Evolutionary conservation across 208 protist genomes (phyloP).

Genomic region (Acanthamoeba lugdunensis): DNA sequence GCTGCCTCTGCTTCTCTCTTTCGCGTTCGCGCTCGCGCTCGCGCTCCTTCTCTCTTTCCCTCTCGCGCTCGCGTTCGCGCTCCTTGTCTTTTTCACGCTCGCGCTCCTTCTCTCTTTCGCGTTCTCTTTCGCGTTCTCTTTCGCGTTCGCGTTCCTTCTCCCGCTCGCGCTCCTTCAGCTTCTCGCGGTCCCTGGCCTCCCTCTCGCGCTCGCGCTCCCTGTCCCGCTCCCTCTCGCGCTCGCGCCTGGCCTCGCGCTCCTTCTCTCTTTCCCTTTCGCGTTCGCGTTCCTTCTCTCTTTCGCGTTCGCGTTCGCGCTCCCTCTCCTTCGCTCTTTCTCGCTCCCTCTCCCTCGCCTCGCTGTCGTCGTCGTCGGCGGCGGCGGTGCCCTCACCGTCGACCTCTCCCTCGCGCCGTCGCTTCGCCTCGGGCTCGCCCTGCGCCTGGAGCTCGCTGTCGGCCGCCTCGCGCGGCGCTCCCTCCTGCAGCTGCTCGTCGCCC

Average conservation of each 20-base stretch:
- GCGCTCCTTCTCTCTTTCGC: background rate
- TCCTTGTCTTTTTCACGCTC: background rate
- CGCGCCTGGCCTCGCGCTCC: background rate
- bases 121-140: background rate
- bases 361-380: background rate
- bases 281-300: background rate
- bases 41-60: background rate
- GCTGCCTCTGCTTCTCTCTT: background rate
- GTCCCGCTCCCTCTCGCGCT: background rate
- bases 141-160: background rate
- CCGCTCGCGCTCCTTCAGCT: background rate
- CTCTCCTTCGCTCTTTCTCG: too few species aligned
- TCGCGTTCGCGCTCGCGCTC: background rate
- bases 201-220: background rate
- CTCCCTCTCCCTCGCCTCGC: too few species aligned
- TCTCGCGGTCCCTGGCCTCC: background rate
- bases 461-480: background rate
- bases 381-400: background rate
- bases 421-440: background rate
- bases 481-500: background rate
- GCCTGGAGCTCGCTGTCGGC: background rate
- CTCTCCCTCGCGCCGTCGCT: background rate
- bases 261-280: slow-evolving; percentile 4
- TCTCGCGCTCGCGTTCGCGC: background rate
- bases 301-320: background rate